phyloP scores from a whole-genome alignment of 202 grass and related monocot species.

The Saccharum hybrid region DNA sequence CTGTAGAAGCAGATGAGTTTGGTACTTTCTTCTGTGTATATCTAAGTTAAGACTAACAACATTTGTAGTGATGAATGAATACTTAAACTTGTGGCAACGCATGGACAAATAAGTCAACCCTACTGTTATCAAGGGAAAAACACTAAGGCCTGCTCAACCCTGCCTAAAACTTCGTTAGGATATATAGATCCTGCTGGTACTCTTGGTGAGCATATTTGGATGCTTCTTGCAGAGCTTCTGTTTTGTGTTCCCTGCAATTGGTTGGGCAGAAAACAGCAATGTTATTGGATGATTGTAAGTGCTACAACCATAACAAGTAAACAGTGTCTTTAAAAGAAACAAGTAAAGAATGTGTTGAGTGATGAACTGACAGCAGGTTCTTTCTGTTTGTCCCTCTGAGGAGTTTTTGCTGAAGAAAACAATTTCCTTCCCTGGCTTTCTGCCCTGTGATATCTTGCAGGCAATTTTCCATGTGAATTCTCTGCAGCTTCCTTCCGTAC shows the following conservation, averaged over 20 bases:
- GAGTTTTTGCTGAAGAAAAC: conserved; percentile 53
- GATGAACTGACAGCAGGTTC: conserved; percentile 41
- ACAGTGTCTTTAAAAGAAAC: not conserved
- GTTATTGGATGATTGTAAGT: conserved; percentile 16
- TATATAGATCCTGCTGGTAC: conserved; percentile 66
- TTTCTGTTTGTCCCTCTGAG: conserved; percentile 44
- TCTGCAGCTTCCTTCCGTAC: conserved; percentile 32
- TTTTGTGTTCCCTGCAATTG: conserved; percentile 40
- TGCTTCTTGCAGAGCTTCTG: conserved; percentile 32
- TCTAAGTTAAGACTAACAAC: conserved; percentile 63
- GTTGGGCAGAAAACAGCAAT: conserved; percentile 31
- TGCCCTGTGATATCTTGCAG: conserved; percentile 32
- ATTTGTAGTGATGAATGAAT: conserved; percentile 19
- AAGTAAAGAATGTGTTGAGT: conserved; percentile 16
- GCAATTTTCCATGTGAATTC: conserved; percentile 47
- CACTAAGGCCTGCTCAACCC: not conserved
- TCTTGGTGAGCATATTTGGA: conserved; percentile 48
- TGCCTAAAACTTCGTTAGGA: conserved; percentile 53
- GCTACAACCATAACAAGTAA: not conserved
- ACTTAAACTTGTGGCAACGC: conserved; percentile 3
- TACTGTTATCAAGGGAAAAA: not conserved
- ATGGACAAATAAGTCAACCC: not conserved
- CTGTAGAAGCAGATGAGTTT: conserved; percentile 48
- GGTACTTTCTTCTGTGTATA: conserved; percentile 80
- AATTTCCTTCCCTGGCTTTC: conserved; percentile 57